Evolutionary conservation across 805 yeast genomes (phyloP), one percentile per base, ranked within the genome.

Genomic region (Ogataea parapolymorpha): DNA sequence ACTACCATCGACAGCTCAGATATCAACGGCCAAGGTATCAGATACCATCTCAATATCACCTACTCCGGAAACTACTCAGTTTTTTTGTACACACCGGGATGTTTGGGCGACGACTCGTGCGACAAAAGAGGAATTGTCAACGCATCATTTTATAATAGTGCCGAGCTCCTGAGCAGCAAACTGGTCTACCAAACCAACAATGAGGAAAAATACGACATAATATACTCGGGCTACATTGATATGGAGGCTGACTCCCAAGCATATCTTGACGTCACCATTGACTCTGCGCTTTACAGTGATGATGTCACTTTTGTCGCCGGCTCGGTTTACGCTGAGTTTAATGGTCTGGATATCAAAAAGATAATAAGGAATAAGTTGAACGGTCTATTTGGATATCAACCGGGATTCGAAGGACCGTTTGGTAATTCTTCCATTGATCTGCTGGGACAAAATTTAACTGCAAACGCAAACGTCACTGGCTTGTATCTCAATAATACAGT

Each of bases 11-110:
- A 52, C 5, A 45, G 63, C 7, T 46, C 59, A 7, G 57, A 55
- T 6, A 56, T 56, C n/a, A 47, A 63, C 11, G 48, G 50, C 1
- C 42, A 61, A 16, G 73, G 74, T 8, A 73, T 80, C 2, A 68
- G 72, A 1, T 80, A 82, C 55, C 70, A 72, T 42, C 87, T 96
- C 8, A 82, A 82, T 49, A 75, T 88, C 14, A 68, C 84, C 0
- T 74, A 77, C 47, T 70, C 86, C 0, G 97, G 97, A 8, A 70
- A 79, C 44, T 93, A 88, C 60, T 68, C 86, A 0, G 70, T 93
- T 17, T 67, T 77, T 38, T 53, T 90, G 36, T 82, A 77, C 53
- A 93, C 99, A 0, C 96, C 96, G 0, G 98, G 98, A 0, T 93
- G 99, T 65, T 39, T 60, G 1, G 58, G 52, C 3, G 95, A 85